Base-by-base conservation (phyloP, 2,329 filamentous ascomycete genomes). In the Metarhizium humberi region DNA sequence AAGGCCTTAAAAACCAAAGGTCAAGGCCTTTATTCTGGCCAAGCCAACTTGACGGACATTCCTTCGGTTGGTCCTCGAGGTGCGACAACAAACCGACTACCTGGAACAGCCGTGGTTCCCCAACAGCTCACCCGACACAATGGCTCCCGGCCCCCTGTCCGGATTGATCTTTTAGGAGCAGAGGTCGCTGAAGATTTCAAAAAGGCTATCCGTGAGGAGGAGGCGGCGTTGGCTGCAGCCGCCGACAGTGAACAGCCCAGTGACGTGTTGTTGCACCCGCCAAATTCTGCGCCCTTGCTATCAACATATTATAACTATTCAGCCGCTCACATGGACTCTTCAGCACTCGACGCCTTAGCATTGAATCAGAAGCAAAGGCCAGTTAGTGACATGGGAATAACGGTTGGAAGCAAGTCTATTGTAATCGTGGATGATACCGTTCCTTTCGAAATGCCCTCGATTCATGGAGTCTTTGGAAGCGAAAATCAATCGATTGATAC, bases 391-490 rank as follows among this genome's bases (percentile, higher is more conserved):
- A 74, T 75, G 61, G 80, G 71, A 6, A 81, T 92, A 48, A 94
- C 90, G 0, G 78, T 78, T 11, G 88, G 90, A n/a, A 95, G 90
- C 75, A 87, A 92, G 65, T 95, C 90, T 0, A 95, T 96, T 60
- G 79, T 96, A 55, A 95, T 96, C 64, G 84, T 95, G 40, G 89
- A 95, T 56, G 83, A 82, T 36, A 86, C 85, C 0, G 61, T 78
- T 16, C 72, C 76, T 0, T 71, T 73, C 5, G 72, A 81, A 8
- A 67, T 77, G n/a, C 70, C 76, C 1, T 61, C 73, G 10, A 80
- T 84, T 8, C 79, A 76, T 8, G 74, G 74, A 38, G 74, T 76
- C 20, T 64, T 79, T 7, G 67, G 69, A 2, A 70, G 68, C 3
- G 66, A 71, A 29, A 76, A 73, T 54, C 69, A 71, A 11, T 81